Percentiles rank a stretch among this genome's conserved stretches.
Evolutionary conservation across 208 protist genomes (phyloP).

Genomic region (Lotmaria passim): DNA sequence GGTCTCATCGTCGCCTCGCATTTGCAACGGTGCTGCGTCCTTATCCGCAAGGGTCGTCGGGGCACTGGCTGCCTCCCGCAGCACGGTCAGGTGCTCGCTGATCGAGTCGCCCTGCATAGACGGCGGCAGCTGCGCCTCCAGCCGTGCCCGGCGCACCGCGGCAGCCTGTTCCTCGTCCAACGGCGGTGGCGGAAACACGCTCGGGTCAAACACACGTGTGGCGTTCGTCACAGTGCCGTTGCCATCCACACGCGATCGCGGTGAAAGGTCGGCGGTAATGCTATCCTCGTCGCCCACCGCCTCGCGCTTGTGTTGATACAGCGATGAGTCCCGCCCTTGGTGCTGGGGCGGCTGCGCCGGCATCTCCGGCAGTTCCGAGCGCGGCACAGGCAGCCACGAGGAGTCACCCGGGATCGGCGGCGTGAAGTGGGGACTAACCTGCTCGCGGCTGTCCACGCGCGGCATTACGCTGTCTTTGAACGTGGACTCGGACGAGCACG

Average conservation of each 20-base stretch:
- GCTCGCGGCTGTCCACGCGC: conserved; percentile 10
- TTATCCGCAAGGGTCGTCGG: too few species aligned
- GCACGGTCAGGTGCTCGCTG: background rate
- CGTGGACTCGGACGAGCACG: background rate
- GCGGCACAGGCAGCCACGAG: conserved; percentile 17
- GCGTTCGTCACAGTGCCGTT: conserved; percentile 25
- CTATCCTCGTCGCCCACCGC: conserved; percentile 2
- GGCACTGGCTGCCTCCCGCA: too few species aligned
- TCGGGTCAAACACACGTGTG: conserved; percentile 33
- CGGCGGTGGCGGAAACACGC: conserved; percentile 19
- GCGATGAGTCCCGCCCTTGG: background rate
- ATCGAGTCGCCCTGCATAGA: conserved; percentile 8
- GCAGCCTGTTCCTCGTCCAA: conserved; percentile 15
- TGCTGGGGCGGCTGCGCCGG: background rate
- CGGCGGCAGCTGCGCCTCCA: conserved; percentile 17
- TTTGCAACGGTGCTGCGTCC: too few species aligned
- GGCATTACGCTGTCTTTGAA: conserved; percentile 22
- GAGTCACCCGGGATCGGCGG: conserved; percentile 3
- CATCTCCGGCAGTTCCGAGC: conserved; percentile 11
- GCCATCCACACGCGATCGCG: conserved; percentile 8
- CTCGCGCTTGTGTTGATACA: conserved; percentile 1
- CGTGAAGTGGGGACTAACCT: background rate
- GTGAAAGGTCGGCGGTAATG: background rate
- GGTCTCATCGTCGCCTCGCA: background rate
- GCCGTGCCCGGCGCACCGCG: conserved; percentile 1